Evolutionary conservation across 2,329 filamentous ascomycete genomes (phyloP).

Genomic region (Septoria linicola): DNA sequence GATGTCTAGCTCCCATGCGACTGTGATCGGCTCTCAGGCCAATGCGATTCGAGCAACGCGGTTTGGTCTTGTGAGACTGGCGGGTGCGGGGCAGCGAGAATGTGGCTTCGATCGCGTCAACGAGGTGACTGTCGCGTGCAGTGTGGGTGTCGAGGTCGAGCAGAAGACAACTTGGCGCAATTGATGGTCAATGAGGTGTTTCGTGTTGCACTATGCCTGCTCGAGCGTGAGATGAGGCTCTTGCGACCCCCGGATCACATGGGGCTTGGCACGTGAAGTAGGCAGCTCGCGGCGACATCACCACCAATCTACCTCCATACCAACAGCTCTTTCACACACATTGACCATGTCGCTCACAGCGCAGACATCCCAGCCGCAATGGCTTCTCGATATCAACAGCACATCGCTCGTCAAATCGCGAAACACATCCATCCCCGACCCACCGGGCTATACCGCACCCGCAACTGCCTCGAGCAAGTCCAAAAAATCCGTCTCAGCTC

Average conservation of each 20-base stretch:
- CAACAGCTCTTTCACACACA: constrained; percentile 1
- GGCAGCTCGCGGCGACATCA: too few relatives aligned
- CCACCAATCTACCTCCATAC: constrained; percentile 2
- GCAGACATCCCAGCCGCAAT: constrained; percentile 62
- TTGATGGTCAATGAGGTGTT: constrained; percentile 1
- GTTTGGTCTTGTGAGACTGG: constrained; percentile 13
- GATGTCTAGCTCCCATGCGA: constrained; percentile 15
- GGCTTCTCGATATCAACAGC: constrained; percentile 77
- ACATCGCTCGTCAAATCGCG: constrained; percentile 67
- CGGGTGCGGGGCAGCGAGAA: constrained; percentile 10
- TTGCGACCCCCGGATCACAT: constrained; percentile 3
- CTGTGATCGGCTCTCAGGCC: constrained; percentile 12
- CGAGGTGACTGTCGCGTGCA: neutral
- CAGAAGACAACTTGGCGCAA: too few relatives aligned
- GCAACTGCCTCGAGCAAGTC: constrained; percentile 20
- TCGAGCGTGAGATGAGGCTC: constrained; percentile 11
- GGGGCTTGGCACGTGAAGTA: too few relatives aligned
- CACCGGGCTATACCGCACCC: constrained; percentile 72
- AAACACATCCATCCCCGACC: constrained; percentile 70
- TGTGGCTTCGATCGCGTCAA: constrained; percentile 1
- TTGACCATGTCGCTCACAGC: constrained; percentile 33
- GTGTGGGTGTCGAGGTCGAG: neutral
- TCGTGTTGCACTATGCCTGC: neutral
- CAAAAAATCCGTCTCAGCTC: constrained; percentile 40
- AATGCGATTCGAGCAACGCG: constrained; percentile 13